phyloP scores from a whole-genome alignment of 2,329 filamentous ascomycete genomes.

The Fusarium redolens region DNA sequence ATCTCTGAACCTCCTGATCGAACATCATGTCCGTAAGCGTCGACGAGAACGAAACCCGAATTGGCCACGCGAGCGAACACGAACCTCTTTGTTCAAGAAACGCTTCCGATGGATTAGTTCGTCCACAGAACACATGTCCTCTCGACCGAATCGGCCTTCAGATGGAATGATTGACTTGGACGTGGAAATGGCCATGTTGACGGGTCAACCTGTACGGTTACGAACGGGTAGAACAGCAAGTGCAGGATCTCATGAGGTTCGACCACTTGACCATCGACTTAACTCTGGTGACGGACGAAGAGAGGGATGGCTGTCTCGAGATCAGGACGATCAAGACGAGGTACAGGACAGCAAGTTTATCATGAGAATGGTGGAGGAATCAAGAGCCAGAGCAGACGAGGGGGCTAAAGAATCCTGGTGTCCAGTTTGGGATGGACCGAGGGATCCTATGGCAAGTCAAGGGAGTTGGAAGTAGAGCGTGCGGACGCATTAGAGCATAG shows the following conservation, averaged over 20 bases:
- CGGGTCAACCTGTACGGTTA: conserved; percentile 25
- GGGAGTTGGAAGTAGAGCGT: conserved; percentile 29
- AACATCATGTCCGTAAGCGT: conserved; percentile 24
- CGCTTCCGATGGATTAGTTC: conserved; percentile 33
- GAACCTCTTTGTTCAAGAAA: conserved; percentile 1
- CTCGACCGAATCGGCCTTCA: neutral
- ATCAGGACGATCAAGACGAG: neutral
- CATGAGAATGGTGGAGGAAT: conserved; percentile 37
- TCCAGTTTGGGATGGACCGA: conserved; percentile 40
- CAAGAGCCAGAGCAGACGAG: conserved; percentile 26
- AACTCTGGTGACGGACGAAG: conserved; percentile 26
- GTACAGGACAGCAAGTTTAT: conserved; percentile 25
- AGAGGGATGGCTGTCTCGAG: conserved; percentile 32
- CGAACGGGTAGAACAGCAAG: neutral
- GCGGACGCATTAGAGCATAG: conserved; percentile 11
- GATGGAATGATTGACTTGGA: conserved; percentile 31
- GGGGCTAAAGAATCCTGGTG: conserved; percentile 38
- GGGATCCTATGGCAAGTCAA: conserved; percentile 29
- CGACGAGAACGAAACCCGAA: neutral
- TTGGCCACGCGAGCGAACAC: conserved; percentile 3
- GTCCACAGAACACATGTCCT: conserved; percentile 6
- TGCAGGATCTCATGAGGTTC: conserved; percentile 1
- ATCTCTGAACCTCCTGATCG: conserved; percentile 31
- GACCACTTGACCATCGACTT: conserved; percentile 22
- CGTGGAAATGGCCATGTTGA: conserved; percentile 39